Conservation (phyloP, 2,329 filamentous ascomycete genomes). For the Penicillium vulpinum region DNA sequence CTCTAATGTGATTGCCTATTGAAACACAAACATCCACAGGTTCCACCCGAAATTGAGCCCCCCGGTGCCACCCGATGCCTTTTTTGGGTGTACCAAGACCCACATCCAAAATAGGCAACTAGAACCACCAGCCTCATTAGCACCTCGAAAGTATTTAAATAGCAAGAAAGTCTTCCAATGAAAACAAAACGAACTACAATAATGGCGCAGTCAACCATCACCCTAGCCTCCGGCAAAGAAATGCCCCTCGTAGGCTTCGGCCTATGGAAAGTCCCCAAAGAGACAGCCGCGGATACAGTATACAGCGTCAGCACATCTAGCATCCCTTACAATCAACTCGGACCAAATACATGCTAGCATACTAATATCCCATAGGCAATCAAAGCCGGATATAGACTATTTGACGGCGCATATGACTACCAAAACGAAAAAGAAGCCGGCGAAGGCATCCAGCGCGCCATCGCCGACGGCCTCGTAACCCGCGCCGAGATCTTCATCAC, state of each 20-base stretch:
- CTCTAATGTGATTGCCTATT: background rate
- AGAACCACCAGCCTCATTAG: background rate
- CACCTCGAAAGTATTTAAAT: background rate
- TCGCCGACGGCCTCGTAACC: no score
- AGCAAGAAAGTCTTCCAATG: background rate
- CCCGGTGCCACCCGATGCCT: background rate
- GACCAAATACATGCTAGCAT: no score
- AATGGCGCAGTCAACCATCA: constrained; percentile 6
- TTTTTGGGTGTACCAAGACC: background rate
- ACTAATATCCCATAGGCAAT: no score
- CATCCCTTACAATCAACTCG: no score
- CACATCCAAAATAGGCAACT: background rate
- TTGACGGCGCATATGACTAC: no score
- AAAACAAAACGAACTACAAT: background rate
- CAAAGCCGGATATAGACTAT: no score
- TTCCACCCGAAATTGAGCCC: background rate
- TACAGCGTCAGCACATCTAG: no score
- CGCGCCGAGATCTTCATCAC: no score
- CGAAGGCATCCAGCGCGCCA: no score
- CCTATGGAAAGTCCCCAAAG: constrained; percentile 15
- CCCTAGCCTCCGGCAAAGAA: constrained; percentile 13
- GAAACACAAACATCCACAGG: no score
- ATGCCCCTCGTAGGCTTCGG: constrained; percentile 18
- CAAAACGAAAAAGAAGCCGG: no score
- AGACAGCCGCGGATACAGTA: constrained; percentile 13